phyloP scores from a whole-genome alignment of 257 asterid genomes.

The Nicotiana tabacum region DNA sequence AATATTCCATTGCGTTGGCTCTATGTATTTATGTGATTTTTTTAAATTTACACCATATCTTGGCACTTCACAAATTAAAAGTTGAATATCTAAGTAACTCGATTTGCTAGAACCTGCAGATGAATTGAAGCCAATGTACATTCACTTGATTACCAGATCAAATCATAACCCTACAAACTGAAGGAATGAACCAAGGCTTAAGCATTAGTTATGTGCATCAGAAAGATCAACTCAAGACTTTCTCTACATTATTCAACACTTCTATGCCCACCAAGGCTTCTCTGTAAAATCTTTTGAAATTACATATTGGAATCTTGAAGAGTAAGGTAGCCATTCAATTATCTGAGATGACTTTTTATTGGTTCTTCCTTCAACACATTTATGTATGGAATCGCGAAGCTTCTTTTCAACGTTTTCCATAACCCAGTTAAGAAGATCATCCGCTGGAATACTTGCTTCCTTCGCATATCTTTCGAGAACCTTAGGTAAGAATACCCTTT shows the following conservation, averaged over 20 bases:
- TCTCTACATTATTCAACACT: background rate
- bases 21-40: background rate
- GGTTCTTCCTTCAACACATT: constrained; percentile 26
- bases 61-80: background rate
- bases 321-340: constrained; percentile 50
- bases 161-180: background rate
- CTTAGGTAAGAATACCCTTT: constrained; percentile 42
- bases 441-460: constrained; percentile 43
- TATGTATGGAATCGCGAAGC: constrained; percentile 39
- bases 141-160: background rate
- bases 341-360: constrained; percentile 35
- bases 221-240: background rate
- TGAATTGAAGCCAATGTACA: background rate
- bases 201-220: background rate
- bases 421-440: constrained; percentile 40
- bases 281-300: constrained; percentile 40
- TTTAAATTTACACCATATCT: too few relatives aligned
- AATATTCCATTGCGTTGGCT: too few relatives aligned
- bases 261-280: constrained; percentile 44
- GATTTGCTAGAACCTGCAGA: background rate
- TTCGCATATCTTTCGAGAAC: constrained; percentile 41
- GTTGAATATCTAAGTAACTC: background rate
- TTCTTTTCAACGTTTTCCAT: constrained; percentile 41
- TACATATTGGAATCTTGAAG: constrained; percentile 47
- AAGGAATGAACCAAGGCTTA: constrained; percentile 13